Evolutionary conservation across 495 filamentous ascomycete species (phyloP).

Genomic region (Penicillium robsamsonii): DNA sequence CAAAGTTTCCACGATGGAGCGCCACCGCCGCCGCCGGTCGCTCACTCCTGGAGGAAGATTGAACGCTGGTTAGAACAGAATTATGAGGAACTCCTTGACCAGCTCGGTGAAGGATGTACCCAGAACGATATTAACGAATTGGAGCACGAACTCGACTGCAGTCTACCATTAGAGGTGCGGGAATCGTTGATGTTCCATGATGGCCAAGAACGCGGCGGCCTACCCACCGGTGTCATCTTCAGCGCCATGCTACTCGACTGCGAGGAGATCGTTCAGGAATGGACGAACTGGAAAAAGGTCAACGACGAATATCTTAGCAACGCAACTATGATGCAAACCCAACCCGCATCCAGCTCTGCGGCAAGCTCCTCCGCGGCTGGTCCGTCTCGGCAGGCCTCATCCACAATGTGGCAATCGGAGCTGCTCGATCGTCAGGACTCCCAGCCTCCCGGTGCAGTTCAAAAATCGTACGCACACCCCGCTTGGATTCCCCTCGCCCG

Average conservation of each 20-base stretch:
- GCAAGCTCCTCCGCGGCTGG: slow-evolving; percentile 61
- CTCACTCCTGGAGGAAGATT: slow-evolving; percentile 90
- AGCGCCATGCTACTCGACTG: slow-evolving; percentile 94
- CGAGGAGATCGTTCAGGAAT: slow-evolving; percentile 97
- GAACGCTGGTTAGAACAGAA: slow-evolving; percentile 92
- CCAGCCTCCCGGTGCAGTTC: slow-evolving; percentile 79
- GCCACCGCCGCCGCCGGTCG: slow-evolving; percentile 82
- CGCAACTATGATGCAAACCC: slow-evolving; percentile 49
- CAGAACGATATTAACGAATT: slow-evolving; percentile 95
- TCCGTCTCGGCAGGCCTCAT: slow-evolving; percentile 47
- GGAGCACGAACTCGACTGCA: slow-evolving; percentile 94
- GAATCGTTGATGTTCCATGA: slow-evolving; percentile 91
- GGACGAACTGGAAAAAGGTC: slow-evolving; percentile 92
- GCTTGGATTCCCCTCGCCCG: slow-evolving; percentile 95
- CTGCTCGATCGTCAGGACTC: slow-evolving; percentile 82
- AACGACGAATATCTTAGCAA: slow-evolving; percentile 79
- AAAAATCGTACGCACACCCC: slow-evolving; percentile 91
- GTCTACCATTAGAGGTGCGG: slow-evolving; percentile 87
- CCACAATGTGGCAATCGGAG: slow-evolving; percentile 78
- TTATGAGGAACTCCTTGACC: slow-evolving; percentile 91
- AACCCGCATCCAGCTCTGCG: slow-evolving; percentile 61
- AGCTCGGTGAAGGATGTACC: slow-evolving; percentile 86
- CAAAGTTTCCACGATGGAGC: slow-evolving; percentile 91
- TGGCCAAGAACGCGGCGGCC: slow-evolving; percentile 90
- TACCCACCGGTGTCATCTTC: slow-evolving; percentile 90